A percentile compares a stretch with the other conserved stretches of the same genome.
Conservation (phyloP, 2,329 filamentous ascomycete genomes). For the Boeremia lycopersici region DNA sequence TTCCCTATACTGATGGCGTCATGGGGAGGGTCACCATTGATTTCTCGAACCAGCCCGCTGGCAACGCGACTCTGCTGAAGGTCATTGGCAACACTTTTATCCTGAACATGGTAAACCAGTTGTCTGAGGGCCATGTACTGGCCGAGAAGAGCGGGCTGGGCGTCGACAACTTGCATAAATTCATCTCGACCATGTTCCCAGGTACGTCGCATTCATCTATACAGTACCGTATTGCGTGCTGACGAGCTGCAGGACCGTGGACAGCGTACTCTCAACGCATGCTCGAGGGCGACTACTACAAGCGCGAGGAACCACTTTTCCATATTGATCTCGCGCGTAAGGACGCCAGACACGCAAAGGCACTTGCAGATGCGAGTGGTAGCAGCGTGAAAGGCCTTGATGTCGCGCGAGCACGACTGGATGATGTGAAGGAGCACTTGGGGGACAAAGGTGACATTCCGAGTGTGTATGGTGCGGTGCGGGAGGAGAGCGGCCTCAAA, state of each 20-base stretch:
- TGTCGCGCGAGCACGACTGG: constrained; percentile 69
- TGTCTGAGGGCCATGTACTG: constrained; percentile 77
- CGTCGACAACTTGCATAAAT: constrained; percentile 69
- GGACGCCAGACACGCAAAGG: constrained; percentile 76
- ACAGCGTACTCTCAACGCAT: constrained; percentile 77
- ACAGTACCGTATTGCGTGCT: neutral
- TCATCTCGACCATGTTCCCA: constrained; percentile 75
- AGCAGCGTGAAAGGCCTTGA: constrained; percentile 68
- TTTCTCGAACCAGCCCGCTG: constrained; percentile 70
- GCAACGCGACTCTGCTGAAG: constrained; percentile 74
- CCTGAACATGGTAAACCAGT: constrained; percentile 77
- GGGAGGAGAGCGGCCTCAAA: constrained; percentile 73
- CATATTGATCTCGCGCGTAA: constrained; percentile 82
- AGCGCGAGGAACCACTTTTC: constrained; percentile 79
- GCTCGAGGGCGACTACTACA: constrained; percentile 76
- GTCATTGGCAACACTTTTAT: constrained; percentile 88
- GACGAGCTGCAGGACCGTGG: constrained; percentile 57
- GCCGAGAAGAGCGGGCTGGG: constrained; percentile 84
- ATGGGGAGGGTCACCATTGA: constrained; percentile 73
- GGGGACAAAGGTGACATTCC: constrained; percentile 79
- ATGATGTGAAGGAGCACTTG: constrained; percentile 69
- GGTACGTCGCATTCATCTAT: constrained; percentile 48
- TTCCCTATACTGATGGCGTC: constrained; percentile 75
- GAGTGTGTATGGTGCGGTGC: constrained; percentile 79
- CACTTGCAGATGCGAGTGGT: constrained; percentile 68